phyloP scores from a whole-genome alignment of 805 yeast genomes.

The Suhomyces sp. region DNA sequence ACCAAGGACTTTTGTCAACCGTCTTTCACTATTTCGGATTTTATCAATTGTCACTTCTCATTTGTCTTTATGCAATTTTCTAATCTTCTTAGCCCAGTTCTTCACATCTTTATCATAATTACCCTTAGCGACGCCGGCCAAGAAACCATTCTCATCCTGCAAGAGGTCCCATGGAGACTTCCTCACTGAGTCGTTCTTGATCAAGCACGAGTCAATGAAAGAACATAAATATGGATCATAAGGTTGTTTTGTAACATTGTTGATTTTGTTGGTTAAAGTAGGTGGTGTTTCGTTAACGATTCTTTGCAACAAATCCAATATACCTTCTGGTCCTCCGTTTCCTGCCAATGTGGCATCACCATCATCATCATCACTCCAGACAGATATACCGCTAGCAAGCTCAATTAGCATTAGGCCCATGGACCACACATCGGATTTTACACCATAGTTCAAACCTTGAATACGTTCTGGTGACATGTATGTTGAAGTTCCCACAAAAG shows the following conservation, averaged over 20 bases:
- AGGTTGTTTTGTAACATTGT: slow-evolving; percentile 22
- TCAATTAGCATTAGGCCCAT: slow-evolving; percentile 88
- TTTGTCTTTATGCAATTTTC: slow-evolving; percentile 32
- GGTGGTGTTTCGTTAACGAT: slow-evolving; percentile 95
- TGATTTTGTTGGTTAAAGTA: slow-evolving; percentile 40
- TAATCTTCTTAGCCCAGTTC: slow-evolving; percentile 41
- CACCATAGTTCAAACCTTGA: slow-evolving; percentile 89
- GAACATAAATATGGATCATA: slow-evolving; percentile 54
- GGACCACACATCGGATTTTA: slow-evolving; percentile 98
- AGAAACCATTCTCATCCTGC: slow-evolving; percentile 27
- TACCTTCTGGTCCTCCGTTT: slow-evolving; percentile 64
- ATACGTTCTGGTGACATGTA: slow-evolving; percentile 97
- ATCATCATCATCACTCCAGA: slow-evolving; percentile 60
- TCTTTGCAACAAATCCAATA: slow-evolving; percentile 84
- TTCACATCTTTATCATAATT: slow-evolving; percentile 36
- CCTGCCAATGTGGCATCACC: slow-evolving; percentile 30
- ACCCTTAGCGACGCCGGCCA: slow-evolving; percentile 31
- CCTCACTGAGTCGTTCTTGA: slow-evolving; percentile 65
- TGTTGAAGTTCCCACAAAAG: slow-evolving; percentile 96
- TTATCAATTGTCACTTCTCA: no score
- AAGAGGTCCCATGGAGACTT: slow-evolving; percentile 73
- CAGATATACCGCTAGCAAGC: slow-evolving; percentile 79
- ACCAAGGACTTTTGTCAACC: no score
- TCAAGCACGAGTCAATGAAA: slow-evolving; percentile 73
- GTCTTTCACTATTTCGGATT: no score